Percentiles rank a stretch among this genome's conserved stretches.
phyloP scores from a whole-genome alignment of 805 yeast species.

The Nakazawaea populi region DNA sequence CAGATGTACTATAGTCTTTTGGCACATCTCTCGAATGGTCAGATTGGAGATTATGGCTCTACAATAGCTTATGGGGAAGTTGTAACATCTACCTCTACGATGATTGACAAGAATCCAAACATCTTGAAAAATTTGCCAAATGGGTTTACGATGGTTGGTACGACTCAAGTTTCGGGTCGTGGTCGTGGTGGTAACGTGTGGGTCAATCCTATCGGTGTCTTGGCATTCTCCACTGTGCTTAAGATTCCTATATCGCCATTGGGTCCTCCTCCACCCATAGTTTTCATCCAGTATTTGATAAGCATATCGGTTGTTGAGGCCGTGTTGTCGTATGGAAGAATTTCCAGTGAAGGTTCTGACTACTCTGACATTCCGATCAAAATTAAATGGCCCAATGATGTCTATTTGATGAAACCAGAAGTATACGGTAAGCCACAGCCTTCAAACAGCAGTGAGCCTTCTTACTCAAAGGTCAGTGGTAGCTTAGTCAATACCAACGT shows the following conservation, averaged over 20 bases:
- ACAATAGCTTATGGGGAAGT: conserved; percentile 77
- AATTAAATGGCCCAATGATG: conserved; percentile 96
- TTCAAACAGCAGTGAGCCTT: conserved; percentile 43
- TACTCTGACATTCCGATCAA: conserved; percentile 73
- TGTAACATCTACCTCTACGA: conserved; percentile 77
- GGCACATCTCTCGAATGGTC: not conserved
- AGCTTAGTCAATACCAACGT: conserved; percentile 76
- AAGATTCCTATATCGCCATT: conserved; percentile 44
- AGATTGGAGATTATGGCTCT: conserved; percentile 47
- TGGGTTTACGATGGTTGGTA: conserved; percentile 67
- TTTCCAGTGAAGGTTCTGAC: conserved; percentile 16
- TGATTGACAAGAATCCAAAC: conserved; percentile 67
- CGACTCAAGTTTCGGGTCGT: conserved; percentile 82
- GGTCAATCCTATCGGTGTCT: conserved; percentile 91
- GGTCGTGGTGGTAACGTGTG: conserved; percentile 95
- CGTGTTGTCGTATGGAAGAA: conserved; percentile 47
- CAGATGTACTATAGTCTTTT: conserved; percentile 38
- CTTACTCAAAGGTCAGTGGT: conserved; percentile 77
- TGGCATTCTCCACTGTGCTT: conserved; percentile 73
- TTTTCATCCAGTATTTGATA: conserved; percentile 80
- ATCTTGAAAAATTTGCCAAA: conserved; percentile 58
- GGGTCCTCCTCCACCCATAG: conserved; percentile 51
- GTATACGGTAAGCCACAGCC: conserved; percentile 29
- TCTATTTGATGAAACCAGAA: conserved; percentile 70
- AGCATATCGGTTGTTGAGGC: conserved; percentile 82